Conservation (phyloP, 2,329 filamentous ascomycete species). For the Ascomycota sp. region DNA sequence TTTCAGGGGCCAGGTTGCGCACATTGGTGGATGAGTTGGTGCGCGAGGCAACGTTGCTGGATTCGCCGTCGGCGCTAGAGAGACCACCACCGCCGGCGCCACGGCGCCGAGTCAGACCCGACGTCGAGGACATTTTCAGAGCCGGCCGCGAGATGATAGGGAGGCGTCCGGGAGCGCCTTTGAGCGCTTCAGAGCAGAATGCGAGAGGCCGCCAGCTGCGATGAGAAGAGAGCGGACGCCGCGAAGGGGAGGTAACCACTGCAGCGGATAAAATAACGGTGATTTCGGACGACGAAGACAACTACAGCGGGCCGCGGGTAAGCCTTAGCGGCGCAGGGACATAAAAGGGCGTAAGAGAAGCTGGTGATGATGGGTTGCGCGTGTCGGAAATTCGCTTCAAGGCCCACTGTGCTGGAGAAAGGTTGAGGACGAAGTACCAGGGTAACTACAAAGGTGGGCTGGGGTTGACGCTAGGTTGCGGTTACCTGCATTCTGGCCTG, state of each 20-base stretch:
- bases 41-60: conserved; percentile 30
- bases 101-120: conserved; percentile 41
- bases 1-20: conserved; percentile 39
- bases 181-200: neutral
- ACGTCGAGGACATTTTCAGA: conserved; percentile 14
- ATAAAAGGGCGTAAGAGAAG: neutral
- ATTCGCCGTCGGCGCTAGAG: conserved; percentile 32
- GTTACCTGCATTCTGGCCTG: too few species aligned
- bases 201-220: neutral
- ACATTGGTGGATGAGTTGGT: conserved; percentile 32
- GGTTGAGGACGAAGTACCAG: neutral
- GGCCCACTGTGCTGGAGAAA: neutral
- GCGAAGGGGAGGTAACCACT: too few species aligned
- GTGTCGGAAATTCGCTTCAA: neutral
- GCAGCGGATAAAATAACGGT: too few species aligned
- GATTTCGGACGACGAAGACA: too few species aligned
- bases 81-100: conserved; percentile 44
- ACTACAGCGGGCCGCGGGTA: too few species aligned
- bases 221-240: too few species aligned
- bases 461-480: too few species aligned
- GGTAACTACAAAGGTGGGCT: too few species aligned
- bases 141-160: neutral
- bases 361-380: neutral
- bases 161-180: neutral
- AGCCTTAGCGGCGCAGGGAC: too few species aligned